Base-by-base conservation (phyloP, 1,139 yeast species). In the Taphrina communis region DNA sequence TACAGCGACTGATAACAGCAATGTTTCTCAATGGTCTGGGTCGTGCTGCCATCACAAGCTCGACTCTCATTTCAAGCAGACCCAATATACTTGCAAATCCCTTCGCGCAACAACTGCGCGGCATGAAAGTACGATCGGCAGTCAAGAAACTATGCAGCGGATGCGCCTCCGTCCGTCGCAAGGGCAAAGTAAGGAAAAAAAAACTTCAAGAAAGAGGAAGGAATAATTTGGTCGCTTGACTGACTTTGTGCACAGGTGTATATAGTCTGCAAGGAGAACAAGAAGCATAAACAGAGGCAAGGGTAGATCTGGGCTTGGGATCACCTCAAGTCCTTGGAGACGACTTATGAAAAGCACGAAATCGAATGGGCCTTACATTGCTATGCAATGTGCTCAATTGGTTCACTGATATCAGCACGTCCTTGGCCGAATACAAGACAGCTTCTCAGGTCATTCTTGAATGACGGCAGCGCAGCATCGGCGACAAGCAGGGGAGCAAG, bases 261-360 rank as follows among this genome's bases (percentile, higher is more conserved):
- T 38, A 63, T 63, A 46, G 48, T 63, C 48, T 63, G 67, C 56
- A 63, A 63, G 61, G 67, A 63, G 41, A 63, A 63, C 41, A 63
- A 63, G 25, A 63, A 63, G 46, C 67, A 63, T 55, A 63, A 63
- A 61, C 67, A 63, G 42, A 50, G 67, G 17, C 67, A 63, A 38
- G 67, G 67, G 35, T 63, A 55, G 48, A 25, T 2, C 4, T 4
- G 4, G 31, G 4, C 31, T 25, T 25, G 4, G 4, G 31, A 4
- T 25, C 31, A 25, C 31, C 17, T 17, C 31, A 14, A 39, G 14
- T 39, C 42, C 42, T 39, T 2, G 42, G 14, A 39, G 42, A 11
- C 42, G 7, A 39, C 42, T 39, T 39, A 2, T 6, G 11, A 39
- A 11, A 14, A 39, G 42, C 42, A 39, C 42, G 11, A 39, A 2